Evolutionary conservation across 2,329 filamentous ascomycete genomes (phyloP).

Genomic region (Fusarium transvaalense): DNA sequence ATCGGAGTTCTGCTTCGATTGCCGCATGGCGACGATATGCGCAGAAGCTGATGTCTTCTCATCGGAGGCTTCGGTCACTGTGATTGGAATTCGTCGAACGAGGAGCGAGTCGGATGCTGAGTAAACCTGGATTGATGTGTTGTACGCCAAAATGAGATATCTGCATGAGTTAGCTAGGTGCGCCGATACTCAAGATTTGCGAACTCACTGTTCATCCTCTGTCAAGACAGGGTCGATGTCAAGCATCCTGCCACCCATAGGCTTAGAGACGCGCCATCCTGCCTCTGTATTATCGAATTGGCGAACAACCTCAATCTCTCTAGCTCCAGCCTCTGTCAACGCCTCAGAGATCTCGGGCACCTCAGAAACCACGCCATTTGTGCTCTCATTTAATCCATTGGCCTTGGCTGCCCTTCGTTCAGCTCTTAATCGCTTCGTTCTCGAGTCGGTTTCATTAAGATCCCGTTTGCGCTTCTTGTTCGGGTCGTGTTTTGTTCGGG

Average conservation of each 20-base stretch:
- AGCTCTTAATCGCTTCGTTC: constrained; percentile 57
- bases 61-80: constrained; percentile 46
- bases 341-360: constrained; percentile 36
- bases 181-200: background rate
- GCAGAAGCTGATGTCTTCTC: constrained; percentile 45
- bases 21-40: constrained; percentile 58
- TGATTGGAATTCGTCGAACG: constrained; percentile 75
- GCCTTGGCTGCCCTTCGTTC: constrained; percentile 49
- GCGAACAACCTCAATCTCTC: constrained; percentile 45
- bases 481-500: constrained; percentile 53
- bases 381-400: constrained; percentile 40
- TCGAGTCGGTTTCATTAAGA: constrained; percentile 56
- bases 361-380: constrained; percentile 30
- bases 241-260: constrained; percentile 74
- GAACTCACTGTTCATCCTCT: constrained; percentile 69
- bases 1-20: constrained; percentile 57
- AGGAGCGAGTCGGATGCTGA: constrained; percentile 84
- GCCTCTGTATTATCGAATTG: constrained; percentile 51
- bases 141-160: constrained; percentile 80
- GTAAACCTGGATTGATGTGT: constrained; percentile 83
- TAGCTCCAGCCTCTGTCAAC: constrained; percentile 31
- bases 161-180: constrained; percentile 57
- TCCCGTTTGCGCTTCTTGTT: constrained; percentile 64
- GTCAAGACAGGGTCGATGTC: constrained; percentile 74
- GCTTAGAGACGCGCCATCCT: constrained; percentile 71